Percentiles rank a stretch among this genome's conserved stretches.
Evolutionary conservation across 371 early-diverging fungal genomes (phyloP).

Genomic region (Lichtheimia hyalospora): DNA sequence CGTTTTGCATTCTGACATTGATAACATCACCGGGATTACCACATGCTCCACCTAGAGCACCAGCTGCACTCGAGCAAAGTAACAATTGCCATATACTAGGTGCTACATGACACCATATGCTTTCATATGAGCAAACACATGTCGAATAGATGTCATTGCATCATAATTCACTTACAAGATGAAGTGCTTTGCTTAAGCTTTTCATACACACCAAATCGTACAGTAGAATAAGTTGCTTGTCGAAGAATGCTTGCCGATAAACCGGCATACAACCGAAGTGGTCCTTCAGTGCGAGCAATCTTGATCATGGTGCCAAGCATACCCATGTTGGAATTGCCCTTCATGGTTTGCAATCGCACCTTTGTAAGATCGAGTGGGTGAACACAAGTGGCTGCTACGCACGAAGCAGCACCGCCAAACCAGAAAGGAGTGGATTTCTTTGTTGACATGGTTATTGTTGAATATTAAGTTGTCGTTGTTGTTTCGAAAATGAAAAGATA

Average conservation of each 20-base stretch:
- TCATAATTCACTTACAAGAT: not conserved
- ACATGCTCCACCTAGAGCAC: slow-evolving; percentile 64
- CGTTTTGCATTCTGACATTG: slow-evolving; percentile 73
- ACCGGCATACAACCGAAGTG: slow-evolving; percentile 56
- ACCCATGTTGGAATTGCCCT: slow-evolving; percentile 24
- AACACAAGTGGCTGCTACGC: slow-evolving; percentile 62
- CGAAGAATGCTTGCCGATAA: slow-evolving; percentile 63
- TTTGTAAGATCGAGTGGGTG: slow-evolving; percentile 89
- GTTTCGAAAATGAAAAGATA: not conserved
- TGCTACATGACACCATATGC: slow-evolving; percentile 10
- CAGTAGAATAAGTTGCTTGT: slow-evolving; percentile 70
- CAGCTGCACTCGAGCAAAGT: slow-evolving; percentile 54
- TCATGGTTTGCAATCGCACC: slow-evolving; percentile 76
- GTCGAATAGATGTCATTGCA: too few species aligned
- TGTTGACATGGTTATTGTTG: not conserved
- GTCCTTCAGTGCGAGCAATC: slow-evolving; percentile 34
- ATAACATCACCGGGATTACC: slow-evolving; percentile 77
- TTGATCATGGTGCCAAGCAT: slow-evolving; percentile 43
- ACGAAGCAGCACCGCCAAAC: slow-evolving; percentile 65
- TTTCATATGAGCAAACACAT: too few species aligned
- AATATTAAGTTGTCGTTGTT: not conserved
- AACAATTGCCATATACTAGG: slow-evolving; percentile 49
- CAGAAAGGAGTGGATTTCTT: slow-evolving; percentile 43
- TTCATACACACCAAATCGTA: slow-evolving; percentile 68
- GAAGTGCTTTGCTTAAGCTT: slow-evolving; percentile 29